A percentile compares a stretch with the other conserved stretches of the same genome.
phyloP scores from a whole-genome alignment of 306 rosid genomes.

The Ochetophila trinervis region DNA sequence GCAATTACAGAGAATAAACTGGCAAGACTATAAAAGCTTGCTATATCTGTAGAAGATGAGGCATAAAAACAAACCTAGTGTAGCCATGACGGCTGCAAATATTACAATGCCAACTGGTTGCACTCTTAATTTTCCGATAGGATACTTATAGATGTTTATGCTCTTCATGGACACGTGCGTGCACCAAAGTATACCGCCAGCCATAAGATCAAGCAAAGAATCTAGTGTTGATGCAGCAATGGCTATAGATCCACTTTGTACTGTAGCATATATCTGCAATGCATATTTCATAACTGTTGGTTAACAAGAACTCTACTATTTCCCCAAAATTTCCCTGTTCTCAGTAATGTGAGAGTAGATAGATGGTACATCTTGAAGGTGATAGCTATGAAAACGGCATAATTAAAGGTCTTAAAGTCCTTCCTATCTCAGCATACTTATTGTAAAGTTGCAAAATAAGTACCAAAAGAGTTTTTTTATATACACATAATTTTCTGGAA shows the following conservation, averaged over 20 bases:
- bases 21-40: not conserved
- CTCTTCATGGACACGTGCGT: constrained; percentile 66
- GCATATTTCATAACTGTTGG: not conserved
- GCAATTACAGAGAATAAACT: too few relatives aligned
- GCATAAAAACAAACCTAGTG: constrained; percentile 48
- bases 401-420: too few relatives aligned
- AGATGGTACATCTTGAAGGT: too few relatives aligned
- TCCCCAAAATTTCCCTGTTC: too few relatives aligned
- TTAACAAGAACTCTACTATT: too few relatives aligned
- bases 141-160: constrained; percentile 64
- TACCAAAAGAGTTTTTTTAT: too few relatives aligned
- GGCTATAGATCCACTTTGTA: constrained; percentile 69
- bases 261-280: constrained; percentile 59
- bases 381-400: too few relatives aligned
- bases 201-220: constrained; percentile 76
- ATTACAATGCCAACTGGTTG: constrained; percentile 81
- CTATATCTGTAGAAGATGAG: not conserved
- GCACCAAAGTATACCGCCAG: constrained; percentile 56
- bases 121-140: constrained; percentile 72
- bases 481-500: too few relatives aligned
- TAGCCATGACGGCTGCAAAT: constrained; percentile 82
- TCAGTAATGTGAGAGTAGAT: too few relatives aligned
- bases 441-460: too few relatives aligned
- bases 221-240: constrained; percentile 82
- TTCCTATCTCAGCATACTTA: too few relatives aligned